These are phyloP conservation scores for Glonium stellatum DNA, from an alignment of 495 filamentous ascomycete species.

Conservation along the genomic window DNA sequence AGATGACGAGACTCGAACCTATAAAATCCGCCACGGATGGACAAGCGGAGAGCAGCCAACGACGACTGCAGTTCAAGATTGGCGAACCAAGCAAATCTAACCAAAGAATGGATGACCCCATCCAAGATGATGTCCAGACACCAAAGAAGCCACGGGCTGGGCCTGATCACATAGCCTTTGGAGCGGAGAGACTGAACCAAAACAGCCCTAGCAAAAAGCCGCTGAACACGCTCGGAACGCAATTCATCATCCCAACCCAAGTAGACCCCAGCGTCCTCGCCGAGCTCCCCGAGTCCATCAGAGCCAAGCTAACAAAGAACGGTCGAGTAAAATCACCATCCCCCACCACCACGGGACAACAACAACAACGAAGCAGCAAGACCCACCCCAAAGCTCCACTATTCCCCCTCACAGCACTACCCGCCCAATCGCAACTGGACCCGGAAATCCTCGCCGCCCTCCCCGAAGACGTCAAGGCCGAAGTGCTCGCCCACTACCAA, in stretches of 20 bases:
- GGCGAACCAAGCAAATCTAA: conserved; percentile 26
- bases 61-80: conserved; percentile 52
- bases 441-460: conserved; percentile 56
- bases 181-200: conserved; percentile 19
- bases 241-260: conserved; percentile 80
- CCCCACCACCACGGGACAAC: conserved; percentile 2
- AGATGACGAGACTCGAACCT: conserved; percentile 85
- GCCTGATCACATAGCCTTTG: conserved; percentile 42
- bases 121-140: conserved; percentile 52
- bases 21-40: conserved; percentile 46
- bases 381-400: conserved; percentile 6
- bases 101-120: conserved; percentile 39
- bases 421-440: conserved; percentile 37
- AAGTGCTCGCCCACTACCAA: conserved; percentile 64
- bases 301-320: conserved; percentile 57
- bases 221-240: conserved; percentile 73
- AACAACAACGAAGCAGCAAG: no score
- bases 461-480: conserved; percentile 74
- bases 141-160: conserved; percentile 53
- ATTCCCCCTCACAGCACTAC: conserved; percentile 28
- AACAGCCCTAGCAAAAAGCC: conserved; percentile 51
- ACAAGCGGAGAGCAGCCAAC: conserved; percentile 44
- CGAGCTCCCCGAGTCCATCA: conserved; percentile 73
- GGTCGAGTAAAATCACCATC: conserved; percentile 20
- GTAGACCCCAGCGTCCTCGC: conserved; percentile 67